Percentiles rank a stretch among this genome's conserved stretches.
phyloP scores from a whole-genome alignment of 2,329 filamentous ascomycete genomes.

The Fusarium heterosporum region DNA sequence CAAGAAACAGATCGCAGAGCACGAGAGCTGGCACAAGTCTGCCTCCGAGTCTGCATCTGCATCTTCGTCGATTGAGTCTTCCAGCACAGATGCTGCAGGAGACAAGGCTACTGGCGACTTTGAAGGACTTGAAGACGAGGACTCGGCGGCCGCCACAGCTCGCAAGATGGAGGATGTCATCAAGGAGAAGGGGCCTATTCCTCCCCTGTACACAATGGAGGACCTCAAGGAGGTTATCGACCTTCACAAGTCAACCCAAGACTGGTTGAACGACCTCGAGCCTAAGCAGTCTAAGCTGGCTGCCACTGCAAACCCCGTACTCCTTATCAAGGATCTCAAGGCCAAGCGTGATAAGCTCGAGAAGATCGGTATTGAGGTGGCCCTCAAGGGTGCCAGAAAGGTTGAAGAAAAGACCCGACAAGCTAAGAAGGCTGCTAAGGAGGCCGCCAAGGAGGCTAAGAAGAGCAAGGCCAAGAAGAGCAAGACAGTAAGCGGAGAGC shows the following conservation, averaged over 20 bases:
- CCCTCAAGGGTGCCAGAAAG: slow-evolving; percentile 74
- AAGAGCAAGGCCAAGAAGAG: slow-evolving; percentile 56
- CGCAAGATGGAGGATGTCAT: slow-evolving; percentile 59
- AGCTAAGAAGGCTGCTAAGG: slow-evolving; percentile 60
- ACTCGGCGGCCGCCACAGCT: slow-evolving; percentile 54
- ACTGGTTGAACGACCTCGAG: slow-evolving; percentile 82
- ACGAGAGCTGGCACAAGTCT: slow-evolving; percentile 70
- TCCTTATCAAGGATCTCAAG: slow-evolving; percentile 78
- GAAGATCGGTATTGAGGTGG: slow-evolving; percentile 75
- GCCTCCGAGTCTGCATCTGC: slow-evolving; percentile 64
- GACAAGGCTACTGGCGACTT: slow-evolving; percentile 67
- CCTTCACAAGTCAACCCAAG: slow-evolving; percentile 69
- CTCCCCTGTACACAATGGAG: slow-evolving; percentile 76
- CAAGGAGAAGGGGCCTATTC: slow-evolving; percentile 64
- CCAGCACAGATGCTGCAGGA: slow-evolving; percentile 58
- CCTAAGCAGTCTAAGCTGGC: slow-evolving; percentile 77
- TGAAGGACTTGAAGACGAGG: slow-evolving; percentile 83
- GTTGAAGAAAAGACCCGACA: slow-evolving; percentile 62
- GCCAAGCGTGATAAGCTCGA: slow-evolving; percentile 77
- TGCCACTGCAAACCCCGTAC: slow-evolving; percentile 77
- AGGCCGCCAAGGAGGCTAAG: slow-evolving; percentile 57
- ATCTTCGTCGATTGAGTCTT: slow-evolving; percentile 54
- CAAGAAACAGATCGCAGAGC: slow-evolving; percentile 75
- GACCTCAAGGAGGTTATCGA: slow-evolving; percentile 76
- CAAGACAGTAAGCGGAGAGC: slow-evolving; percentile 52